phyloP scores from a whole-genome alignment of 2,329 filamentous ascomycete species.

The Monilinia aucupariae region DNA sequence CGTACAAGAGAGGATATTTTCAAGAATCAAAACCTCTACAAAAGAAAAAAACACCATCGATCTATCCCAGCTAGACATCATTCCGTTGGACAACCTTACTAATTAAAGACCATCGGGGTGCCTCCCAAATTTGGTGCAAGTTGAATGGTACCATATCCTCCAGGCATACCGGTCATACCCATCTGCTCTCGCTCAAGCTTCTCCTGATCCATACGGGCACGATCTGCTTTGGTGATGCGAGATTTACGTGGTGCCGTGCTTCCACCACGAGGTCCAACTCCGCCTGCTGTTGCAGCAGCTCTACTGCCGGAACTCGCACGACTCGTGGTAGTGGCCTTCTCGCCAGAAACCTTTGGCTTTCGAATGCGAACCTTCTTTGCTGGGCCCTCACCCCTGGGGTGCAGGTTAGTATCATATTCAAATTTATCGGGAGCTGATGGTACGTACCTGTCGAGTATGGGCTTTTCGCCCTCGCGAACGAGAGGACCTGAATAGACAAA shows the following conservation, averaged over 20 bases:
- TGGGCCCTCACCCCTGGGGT: conserved; percentile 61
- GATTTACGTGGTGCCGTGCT: conserved; percentile 67
- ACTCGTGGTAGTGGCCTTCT: conserved; percentile 57
- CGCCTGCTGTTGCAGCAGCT: conserved; percentile 17
- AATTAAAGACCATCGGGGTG: conserved; percentile 36
- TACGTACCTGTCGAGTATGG: conserved; percentile 47
- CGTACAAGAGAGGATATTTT: conserved; percentile 1
- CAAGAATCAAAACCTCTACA: conserved; percentile 12
- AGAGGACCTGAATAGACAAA: conserved; percentile 96
- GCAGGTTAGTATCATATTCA: conserved; percentile 36
- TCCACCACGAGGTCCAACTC: conserved; percentile 70
- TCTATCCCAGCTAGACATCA: background rate
- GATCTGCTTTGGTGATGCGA: conserved; percentile 79
- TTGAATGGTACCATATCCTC: conserved; percentile 29
- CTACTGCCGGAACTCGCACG: conserved; percentile 59
- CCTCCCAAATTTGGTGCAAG: conserved; percentile 30
- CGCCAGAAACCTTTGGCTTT: conserved; percentile 51
- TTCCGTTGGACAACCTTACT: conserved; percentile 19
- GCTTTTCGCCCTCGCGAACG: conserved; percentile 79
- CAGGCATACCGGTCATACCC: conserved; percentile 32
- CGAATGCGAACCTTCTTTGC: conserved; percentile 55
- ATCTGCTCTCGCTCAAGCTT: conserved; percentile 65
- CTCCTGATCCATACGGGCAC: conserved; percentile 73
- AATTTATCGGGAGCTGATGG: conserved; percentile 10
- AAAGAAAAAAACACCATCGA: background rate